Evolutionary conservation across 805 yeast species (phyloP), one percentile per base, ranked within the genome.

Genomic region (Kodamaea kaohsiungensis): DNA sequence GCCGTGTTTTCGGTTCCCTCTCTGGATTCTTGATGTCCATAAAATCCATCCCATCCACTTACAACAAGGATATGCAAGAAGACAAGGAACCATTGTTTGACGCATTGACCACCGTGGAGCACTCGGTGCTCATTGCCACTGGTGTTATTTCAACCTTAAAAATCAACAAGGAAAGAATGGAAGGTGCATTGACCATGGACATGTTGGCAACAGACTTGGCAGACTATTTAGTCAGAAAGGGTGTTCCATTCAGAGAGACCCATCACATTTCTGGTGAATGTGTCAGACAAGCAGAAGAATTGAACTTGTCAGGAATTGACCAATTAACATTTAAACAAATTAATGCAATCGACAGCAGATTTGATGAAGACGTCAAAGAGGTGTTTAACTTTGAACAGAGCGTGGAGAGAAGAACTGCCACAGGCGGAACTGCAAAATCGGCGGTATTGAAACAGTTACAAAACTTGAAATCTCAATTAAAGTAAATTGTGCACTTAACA

Each of bases 181-280:
- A 79, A 63, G 85, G 81, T 45, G 93, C 98, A 0, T 82, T 95
- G 64, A 92, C 98, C 27, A 93, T 93, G 96, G 99, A 95, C 73
- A 95, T 95, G 99, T 82, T 95, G 64, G 99, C 99, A 17, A 95
- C 99, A 33, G 99, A 95, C 70, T 81, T 95, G 63, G 99, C 99
- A 42, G 99, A 95, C 71, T 95, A 95, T 71, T 80, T 95, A 60
- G 99, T 95, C 50, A 87, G 97, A 77, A 92, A 88, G 72, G 99
- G 99, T 56, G 99, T 95, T 61, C 99, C 99, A 54, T 95, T 95
- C 78, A 90, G 99, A 79, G 98, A 95, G 75, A 95, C 99, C 0
- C 99, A 95, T 76, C 98, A 95, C 72, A 95, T 95, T 57, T 91
- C 98, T 6, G 99, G 99, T 54, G 97, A 91, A 72, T 95, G 98